Conservation (phyloP, 139 green algal genomes). For the Tetraselmis chui region DNA sequence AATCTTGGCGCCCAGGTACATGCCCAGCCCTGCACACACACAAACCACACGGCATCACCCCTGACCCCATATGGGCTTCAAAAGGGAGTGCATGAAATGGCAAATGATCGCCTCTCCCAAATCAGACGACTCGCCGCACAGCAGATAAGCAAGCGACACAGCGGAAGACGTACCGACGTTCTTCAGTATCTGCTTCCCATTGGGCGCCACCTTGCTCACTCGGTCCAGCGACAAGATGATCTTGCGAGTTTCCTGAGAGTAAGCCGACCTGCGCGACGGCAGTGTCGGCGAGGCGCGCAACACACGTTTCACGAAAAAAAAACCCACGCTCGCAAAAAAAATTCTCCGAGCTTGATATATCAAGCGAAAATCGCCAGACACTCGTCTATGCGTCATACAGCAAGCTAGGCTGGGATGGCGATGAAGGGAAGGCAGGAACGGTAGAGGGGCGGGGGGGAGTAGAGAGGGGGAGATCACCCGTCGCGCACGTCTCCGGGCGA, state of each 20-base stretch:
- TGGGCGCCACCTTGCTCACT: slow-evolving; percentile 55
- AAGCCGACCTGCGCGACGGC: slow-evolving; percentile 27
- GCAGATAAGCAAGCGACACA: no score
- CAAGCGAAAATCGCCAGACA: no score
- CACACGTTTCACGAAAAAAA: neutral
- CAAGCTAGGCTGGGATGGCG: no score
- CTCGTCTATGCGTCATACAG: no score
- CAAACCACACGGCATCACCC: no score
- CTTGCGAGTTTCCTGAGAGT: slow-evolving; percentile 74
- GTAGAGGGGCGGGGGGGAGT: slow-evolving; percentile 7
- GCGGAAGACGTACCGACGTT: no score
- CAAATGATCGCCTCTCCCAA: no score
- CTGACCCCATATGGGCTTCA: no score
- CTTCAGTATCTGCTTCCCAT: slow-evolving; percentile 77
- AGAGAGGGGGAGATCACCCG: neutral
- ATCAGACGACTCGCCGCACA: no score
- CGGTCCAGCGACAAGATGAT: slow-evolving; percentile 67
- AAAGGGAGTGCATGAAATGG: no score
- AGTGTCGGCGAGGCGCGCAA: neutral
- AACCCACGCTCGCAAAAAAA: no score
- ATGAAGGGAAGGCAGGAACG: slow-evolving; percentile 5
- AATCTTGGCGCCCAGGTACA: slow-evolving; percentile 76
- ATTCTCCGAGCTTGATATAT: no score
- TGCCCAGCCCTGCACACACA: slow-evolving; percentile 12
- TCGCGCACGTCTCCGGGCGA: slow-evolving; percentile 4